Conservation (phyloP, 2,329 filamentous ascomycete genomes). For the Neoscytalidium dimidiatum region DNA sequence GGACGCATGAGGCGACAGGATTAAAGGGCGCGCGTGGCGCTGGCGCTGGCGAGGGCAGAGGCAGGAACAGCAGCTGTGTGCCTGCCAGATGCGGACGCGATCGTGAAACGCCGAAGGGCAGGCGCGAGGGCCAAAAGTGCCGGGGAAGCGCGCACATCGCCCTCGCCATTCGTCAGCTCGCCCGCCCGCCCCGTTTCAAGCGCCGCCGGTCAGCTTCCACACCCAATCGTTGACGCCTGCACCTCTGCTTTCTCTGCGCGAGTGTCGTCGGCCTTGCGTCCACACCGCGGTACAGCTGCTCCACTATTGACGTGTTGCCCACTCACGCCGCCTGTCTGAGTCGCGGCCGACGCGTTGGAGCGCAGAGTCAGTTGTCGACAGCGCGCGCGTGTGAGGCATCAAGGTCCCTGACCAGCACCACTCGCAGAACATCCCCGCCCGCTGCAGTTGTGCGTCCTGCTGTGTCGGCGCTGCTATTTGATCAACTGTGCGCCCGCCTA, state of each 20-base stretch:
- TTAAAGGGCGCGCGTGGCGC: slow-evolving; percentile 9
- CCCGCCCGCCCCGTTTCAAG: slow-evolving; percentile 1
- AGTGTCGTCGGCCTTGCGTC: background rate
- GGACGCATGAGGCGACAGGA: background rate
- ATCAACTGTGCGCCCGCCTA: background rate
- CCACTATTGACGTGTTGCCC: background rate
- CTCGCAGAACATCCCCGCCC: background rate
- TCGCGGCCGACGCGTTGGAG: background rate
- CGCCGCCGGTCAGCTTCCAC: background rate
- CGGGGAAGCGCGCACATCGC: background rate
- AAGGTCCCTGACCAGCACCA: background rate
- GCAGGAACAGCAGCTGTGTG: background rate
- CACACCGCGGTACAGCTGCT: background rate
- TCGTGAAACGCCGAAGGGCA: slow-evolving; percentile 12
- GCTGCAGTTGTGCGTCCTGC: background rate
- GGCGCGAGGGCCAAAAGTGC: background rate
- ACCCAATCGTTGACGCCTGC: background rate
- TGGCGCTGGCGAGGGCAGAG: slow-evolving; percentile 1
- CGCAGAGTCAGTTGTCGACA: background rate
- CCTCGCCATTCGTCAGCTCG: background rate
- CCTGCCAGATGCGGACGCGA: background rate
- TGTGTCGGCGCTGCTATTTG: background rate
- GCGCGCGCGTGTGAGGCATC: background rate
- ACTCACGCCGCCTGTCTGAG: background rate
- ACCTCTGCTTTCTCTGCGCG: background rate